phyloP scores from a whole-genome alignment of 2,329 filamentous ascomycete genomes.

The Byssoonygena ceratinophila region DNA sequence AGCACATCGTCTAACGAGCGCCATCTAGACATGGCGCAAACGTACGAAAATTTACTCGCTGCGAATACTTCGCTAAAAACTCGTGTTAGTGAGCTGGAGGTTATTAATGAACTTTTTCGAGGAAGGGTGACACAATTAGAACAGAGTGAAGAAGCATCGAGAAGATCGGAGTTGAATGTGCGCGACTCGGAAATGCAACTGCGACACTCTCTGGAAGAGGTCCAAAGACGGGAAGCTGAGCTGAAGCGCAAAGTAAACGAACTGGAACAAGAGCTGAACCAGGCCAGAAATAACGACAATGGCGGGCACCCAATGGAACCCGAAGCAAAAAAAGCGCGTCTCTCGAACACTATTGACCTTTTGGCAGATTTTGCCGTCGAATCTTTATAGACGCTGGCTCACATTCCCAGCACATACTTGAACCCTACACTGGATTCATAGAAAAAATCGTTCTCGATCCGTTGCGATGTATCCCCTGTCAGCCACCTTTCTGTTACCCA shows the following conservation, averaged over 20 bases:
- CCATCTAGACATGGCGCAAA: constrained; percentile 59
- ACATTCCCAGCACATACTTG: background rate
- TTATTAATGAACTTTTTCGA: constrained; percentile 79
- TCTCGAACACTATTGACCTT: constrained; percentile 44
- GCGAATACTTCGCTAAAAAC: constrained; percentile 86
- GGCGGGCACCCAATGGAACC: constrained; percentile 35
- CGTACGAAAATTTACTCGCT: constrained; percentile 67
- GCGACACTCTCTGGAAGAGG: constrained; percentile 59
- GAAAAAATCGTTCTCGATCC: background rate
- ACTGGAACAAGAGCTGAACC: constrained; percentile 48
- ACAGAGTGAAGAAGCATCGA: constrained; percentile 59
- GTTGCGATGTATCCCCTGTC: background rate
- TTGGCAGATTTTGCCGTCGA: background rate
- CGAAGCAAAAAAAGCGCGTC: constrained; percentile 46
- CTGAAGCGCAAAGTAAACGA: constrained; percentile 75
- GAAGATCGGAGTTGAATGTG: constrained; percentile 48
- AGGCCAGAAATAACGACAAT: constrained; percentile 18
- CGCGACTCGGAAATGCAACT: constrained; percentile 47
- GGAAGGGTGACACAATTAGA: constrained; percentile 66
- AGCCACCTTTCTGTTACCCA: constrained; percentile 1
- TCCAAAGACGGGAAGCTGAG: constrained; percentile 66
- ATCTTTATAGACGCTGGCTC: background rate
- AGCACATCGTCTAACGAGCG: constrained; percentile 50
- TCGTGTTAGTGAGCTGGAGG: constrained; percentile 83
- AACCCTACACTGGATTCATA: background rate